These are phyloP conservation scores for Plasmodium adleri DNA, from an alignment of 169 alveolate species.

Conservation along the genomic window DNA sequence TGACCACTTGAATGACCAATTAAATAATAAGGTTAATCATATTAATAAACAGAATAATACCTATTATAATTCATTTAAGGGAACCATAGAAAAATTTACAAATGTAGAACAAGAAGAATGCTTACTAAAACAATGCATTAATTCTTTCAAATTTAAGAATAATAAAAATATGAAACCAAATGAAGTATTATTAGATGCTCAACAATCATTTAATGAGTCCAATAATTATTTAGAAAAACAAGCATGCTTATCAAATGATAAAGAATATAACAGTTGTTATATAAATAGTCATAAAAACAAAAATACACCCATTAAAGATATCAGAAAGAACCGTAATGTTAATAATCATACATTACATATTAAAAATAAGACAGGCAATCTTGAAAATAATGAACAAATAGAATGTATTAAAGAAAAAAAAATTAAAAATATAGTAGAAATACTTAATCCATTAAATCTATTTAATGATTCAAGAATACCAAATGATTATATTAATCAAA, in stretches of 20 bases:
- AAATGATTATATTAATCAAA: no score
- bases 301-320: neutral
- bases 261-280: no score
- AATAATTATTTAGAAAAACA: conserved; percentile 38
- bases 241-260: conserved; percentile 30
- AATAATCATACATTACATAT: neutral
- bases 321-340: neutral
- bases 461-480: no score
- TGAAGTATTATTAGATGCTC: conserved; percentile 53
- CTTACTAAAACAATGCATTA: conserved; percentile 37
- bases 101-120: conserved; percentile 44
- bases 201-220: conserved; percentile 45
- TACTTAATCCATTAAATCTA: neutral
- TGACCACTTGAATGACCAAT: no score
- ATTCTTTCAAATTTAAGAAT: conserved; percentile 19
- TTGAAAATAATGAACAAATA: neutral
- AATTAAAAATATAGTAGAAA: neutral
- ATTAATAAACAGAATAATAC: neutral
- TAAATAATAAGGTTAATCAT: no score
- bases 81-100: conserved; percentile 27
- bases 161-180: conserved; percentile 53
- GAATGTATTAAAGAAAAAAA: neutral
- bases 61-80: conserved; percentile 1
- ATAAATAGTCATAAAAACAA: neutral
- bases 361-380: no score